These are phyloP conservation scores for Phytophthora meadii DNA, from an alignment of 352 stramenopile species.

Conservation along the genomic window DNA sequence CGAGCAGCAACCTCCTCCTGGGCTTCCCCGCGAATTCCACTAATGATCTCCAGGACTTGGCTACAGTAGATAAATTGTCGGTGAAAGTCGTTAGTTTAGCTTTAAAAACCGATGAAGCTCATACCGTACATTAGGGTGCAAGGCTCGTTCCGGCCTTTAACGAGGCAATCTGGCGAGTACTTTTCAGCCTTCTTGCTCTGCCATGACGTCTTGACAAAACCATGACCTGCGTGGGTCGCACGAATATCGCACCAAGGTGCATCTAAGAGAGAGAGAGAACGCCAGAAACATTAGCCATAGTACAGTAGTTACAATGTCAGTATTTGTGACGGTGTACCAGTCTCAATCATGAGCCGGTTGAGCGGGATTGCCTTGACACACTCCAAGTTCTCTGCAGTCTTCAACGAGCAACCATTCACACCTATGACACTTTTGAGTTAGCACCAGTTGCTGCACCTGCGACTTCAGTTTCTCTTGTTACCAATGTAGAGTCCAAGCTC, in stretches of 20 bases:
- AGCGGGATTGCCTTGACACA: slow-evolving; percentile 93
- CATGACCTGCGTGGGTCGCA: slow-evolving; percentile 91
- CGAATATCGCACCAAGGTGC: slow-evolving; percentile 97
- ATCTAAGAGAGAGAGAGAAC: slow-evolving; percentile 73
- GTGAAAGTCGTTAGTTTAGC: slow-evolving; percentile 3
- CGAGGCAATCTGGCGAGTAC: slow-evolving; percentile 78
- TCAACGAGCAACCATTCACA: slow-evolving; percentile 97
- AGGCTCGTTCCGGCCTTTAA: slow-evolving; percentile 97
- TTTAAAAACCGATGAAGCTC: not conserved
- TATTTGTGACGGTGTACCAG: slow-evolving; percentile 48
- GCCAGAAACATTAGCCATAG: not conserved
- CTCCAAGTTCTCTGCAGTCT: slow-evolving; percentile 94
- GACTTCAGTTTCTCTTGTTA: slow-evolving; percentile 15
- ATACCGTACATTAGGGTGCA: slow-evolving; percentile 95
- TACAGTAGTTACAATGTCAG: not conserved
- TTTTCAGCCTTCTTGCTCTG: slow-evolving; percentile 94
- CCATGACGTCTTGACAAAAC: slow-evolving; percentile 91
- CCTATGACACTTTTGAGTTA: slow-evolving; percentile 32
- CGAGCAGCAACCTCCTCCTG: slow-evolving; percentile 49
- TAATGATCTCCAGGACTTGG: slow-evolving; percentile 88
- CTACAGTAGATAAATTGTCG: slow-evolving; percentile 30
- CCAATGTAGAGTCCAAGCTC: slow-evolving; percentile 96
- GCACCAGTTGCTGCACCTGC: not conserved
- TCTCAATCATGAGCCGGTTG: slow-evolving; percentile 95
- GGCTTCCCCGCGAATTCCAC: slow-evolving; percentile 62